Conservation (phyloP, 1,139 yeast genomes). For the Kurtzmaniella quercitrusa region DNA sequence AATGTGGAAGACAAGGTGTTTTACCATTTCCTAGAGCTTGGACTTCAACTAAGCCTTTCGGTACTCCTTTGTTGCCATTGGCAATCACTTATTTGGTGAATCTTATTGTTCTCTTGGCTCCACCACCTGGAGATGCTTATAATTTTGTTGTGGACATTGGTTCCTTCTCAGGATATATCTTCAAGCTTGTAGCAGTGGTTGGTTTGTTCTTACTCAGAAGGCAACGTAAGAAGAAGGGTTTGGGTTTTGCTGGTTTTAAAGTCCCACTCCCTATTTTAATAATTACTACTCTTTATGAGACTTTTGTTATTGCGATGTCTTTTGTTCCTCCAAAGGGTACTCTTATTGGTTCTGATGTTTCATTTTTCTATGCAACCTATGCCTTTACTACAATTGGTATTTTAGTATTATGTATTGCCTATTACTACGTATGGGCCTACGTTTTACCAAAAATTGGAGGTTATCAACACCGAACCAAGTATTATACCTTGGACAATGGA, state of each 20-base stretch:
- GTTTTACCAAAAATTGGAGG: constrained; percentile 30
- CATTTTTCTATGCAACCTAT: constrained; percentile 27
- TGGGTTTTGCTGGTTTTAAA: constrained; percentile 27
- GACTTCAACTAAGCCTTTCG: constrained; percentile 39
- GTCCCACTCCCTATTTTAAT: constrained; percentile 27
- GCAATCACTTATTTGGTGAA: constrained; percentile 34
- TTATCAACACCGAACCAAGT: constrained; percentile 27
- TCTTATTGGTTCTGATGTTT: constrained; percentile 32
- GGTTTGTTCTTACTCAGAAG: constrained; percentile 34
- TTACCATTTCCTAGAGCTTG: constrained; percentile 36
- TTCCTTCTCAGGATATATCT: constrained; percentile 31
- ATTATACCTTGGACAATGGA: constrained; percentile 30
- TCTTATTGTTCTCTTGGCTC: constrained; percentile 36
- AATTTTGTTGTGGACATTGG: constrained; percentile 35
- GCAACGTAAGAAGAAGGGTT: constrained; percentile 29
- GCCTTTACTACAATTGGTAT: constrained; percentile 27
- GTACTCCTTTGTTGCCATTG: constrained; percentile 39
- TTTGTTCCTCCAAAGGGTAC: constrained; percentile 32
- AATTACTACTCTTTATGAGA: constrained; percentile 25
- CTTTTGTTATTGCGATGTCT: constrained; percentile 34
- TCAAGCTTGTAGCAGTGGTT: constrained; percentile 28
- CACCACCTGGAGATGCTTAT: constrained; percentile 45
- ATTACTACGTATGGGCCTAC: constrained; percentile 34
- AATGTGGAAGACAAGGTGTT: constrained; percentile 46
- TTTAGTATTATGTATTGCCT: constrained; percentile 23